Percentiles rank a stretch among this genome's conserved stretches.
Evolutionary conservation across 352 stramenopile species (phyloP).

Genomic region (Pythium sukuiense): DNA sequence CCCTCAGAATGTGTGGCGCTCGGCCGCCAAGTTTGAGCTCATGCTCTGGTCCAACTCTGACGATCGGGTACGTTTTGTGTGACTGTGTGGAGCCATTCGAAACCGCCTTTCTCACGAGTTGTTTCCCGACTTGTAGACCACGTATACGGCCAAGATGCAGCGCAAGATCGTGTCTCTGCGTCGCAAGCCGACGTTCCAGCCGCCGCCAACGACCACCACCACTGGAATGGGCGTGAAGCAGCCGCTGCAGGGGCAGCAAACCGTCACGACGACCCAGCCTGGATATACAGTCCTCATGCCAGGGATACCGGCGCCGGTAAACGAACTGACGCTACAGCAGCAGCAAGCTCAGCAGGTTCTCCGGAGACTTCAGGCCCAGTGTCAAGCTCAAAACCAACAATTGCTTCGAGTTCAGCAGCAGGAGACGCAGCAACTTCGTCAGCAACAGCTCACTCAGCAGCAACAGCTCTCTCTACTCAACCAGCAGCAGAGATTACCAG

Average conservation of each 20-base stretch:
- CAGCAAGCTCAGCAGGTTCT: constrained; percentile 80
- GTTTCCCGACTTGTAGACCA: constrained; percentile 40
- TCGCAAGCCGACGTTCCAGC: constrained; percentile 54
- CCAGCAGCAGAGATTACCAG: constrained; percentile 58
- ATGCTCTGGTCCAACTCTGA: constrained; percentile 81
- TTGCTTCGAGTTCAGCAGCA: constrained; percentile 73
- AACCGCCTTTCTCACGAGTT: constrained; percentile 12
- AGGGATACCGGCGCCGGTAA: no score
- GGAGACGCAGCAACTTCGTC: constrained; percentile 73
- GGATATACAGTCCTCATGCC: no score
- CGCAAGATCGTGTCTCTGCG: constrained; percentile 81
- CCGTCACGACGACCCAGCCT: no score
- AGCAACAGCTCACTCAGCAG: constrained; percentile 76
- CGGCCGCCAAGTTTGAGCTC: constrained; percentile 84
- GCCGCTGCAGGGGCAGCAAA: constrained; percentile 14
- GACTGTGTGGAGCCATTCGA: background rate
- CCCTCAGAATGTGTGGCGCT: constrained; percentile 86
- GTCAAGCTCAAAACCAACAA: constrained; percentile 75
- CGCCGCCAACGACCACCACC: no score
- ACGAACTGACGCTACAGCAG: constrained; percentile 39
- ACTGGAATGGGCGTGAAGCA: no score
- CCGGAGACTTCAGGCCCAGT: constrained; percentile 81
- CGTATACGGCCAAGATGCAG: constrained; percentile 85
- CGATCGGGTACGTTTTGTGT: constrained; percentile 47
- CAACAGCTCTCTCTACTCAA: constrained; percentile 73